Evolutionary conservation across 441 rosid genomes (phyloP).

Genomic region (Pelargonium australe): DNA sequence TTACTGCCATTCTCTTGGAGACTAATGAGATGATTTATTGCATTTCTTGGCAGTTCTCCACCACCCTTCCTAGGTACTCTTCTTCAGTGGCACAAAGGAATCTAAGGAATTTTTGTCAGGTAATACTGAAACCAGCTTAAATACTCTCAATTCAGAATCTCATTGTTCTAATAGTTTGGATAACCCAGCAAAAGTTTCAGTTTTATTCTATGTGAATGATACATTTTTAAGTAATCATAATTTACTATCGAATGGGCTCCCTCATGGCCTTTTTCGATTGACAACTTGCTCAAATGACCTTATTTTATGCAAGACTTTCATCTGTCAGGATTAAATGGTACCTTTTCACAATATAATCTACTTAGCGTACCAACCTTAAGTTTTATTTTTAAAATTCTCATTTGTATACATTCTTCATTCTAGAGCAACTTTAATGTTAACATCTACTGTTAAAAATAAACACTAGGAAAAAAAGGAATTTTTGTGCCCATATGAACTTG

Average conservation of each 20-base stretch:
- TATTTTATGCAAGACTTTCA: too few relatives aligned
- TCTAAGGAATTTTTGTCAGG: conserved; percentile 55
- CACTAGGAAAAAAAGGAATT: too few relatives aligned
- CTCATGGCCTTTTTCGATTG: too few relatives aligned
- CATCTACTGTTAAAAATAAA: too few relatives aligned
- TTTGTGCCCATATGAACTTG: too few relatives aligned
- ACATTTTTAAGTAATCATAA: background rate
- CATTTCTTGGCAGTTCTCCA: conserved; percentile 45
- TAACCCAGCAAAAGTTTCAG: background rate
- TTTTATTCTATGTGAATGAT: background rate
- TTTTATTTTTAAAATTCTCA: too few relatives aligned
- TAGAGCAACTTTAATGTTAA: too few relatives aligned
- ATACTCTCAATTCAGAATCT: background rate
- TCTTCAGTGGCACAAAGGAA: conserved; percentile 74
- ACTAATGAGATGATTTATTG: conserved; percentile 5
- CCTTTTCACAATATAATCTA: too few relatives aligned
- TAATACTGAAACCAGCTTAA: conserved; percentile 22
- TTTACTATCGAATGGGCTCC: background rate
- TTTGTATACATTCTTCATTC: too few relatives aligned
- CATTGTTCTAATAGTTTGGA: conserved; percentile 1
- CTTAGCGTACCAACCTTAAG: too few relatives aligned
- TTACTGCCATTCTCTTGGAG: conserved; percentile 3
- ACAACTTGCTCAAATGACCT: too few relatives aligned
- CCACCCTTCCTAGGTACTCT: conserved; percentile 72
- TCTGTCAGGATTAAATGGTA: too few relatives aligned